Evolutionary conservation across 2,329 filamentous ascomycete species (phyloP).

Genomic region (Aspergillus chevalieri): DNA sequence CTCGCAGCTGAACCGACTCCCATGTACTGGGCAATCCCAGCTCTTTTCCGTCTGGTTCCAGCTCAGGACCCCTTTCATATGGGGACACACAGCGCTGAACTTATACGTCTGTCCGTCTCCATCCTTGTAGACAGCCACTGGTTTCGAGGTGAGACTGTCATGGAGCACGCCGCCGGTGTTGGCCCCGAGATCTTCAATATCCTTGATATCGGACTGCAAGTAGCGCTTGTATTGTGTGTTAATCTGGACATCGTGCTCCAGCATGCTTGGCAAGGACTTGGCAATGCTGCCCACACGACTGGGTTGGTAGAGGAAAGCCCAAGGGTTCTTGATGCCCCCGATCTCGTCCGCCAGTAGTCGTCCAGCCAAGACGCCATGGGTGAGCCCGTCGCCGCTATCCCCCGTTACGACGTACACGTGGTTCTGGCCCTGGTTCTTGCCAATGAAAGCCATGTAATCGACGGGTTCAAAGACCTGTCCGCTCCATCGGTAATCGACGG

Average conservation of each 20-base stretch:
- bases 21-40: slow-evolving; percentile 50
- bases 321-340: slow-evolving; percentile 43
- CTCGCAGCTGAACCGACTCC: slow-evolving; percentile 39
- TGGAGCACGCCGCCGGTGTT: slow-evolving; percentile 52
- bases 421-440: slow-evolving; percentile 48
- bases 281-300: slow-evolving; percentile 42
- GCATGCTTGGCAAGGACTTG: slow-evolving; percentile 42
- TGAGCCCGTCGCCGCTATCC: slow-evolving; percentile 54
- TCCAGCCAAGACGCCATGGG: slow-evolving; percentile 50
- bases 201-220: slow-evolving; percentile 48
- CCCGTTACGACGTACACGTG: slow-evolving; percentile 52
- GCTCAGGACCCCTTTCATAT: slow-evolving; percentile 51
- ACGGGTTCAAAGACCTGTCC: slow-evolving; percentile 53
- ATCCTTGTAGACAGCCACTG: slow-evolving; percentile 53
- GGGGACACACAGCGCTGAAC: slow-evolving; percentile 52
- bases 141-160: slow-evolving; percentile 35
- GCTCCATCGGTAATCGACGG: slow-evolving; percentile 52
- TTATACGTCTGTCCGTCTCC: slow-evolving; percentile 46
- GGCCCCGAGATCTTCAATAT: slow-evolving; percentile 50
- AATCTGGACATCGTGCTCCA: slow-evolving; percentile 50
- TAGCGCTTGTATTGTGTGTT: slow-evolving; percentile 54
- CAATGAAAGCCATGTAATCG: slow-evolving; percentile 53
- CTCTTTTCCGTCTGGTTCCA: slow-evolving; percentile 52
- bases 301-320: slow-evolving; percentile 48
- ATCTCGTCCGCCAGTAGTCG: slow-evolving; percentile 51